Base-by-base conservation (phyloP, 2,329 filamentous ascomycete genomes). In the Venturia aucupariae region DNA sequence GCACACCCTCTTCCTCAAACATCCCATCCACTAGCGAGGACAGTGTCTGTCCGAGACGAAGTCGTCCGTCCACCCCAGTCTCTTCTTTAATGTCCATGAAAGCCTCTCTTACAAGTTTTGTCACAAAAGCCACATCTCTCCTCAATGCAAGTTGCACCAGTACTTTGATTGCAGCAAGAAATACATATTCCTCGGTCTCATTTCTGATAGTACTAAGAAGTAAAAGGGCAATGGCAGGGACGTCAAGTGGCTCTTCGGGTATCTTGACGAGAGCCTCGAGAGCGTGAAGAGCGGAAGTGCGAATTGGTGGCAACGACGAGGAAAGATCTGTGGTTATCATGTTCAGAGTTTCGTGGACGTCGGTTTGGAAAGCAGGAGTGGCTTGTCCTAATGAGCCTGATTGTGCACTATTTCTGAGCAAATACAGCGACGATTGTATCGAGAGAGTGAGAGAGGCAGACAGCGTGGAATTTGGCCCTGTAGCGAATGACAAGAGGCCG, bases 141-240 rank as follows among this genome's bases (percentile, higher is more conserved):
- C 80, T 82, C 0, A 87, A 86, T 0, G 86, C 82, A 13, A 92
- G 74, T 30, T 84, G 81, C 0, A 83, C 82, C 65, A 90, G 84
- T 1, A 87, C 80, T 67, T 84, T 85, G 66, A 91, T 84, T 19
- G 85, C 83, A n/a, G 84, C 81, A 2, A 88, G 77, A 69, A 89
- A 88, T 66, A 90, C 86, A 70, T 87, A 92, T 64, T 89, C 87
- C 64, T 91, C 89, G 6, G 81, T 77, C 60, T 89, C 86, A 66
- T 82, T 80, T 1, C 90, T 76, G 0, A 90, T 78, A 11, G 82
- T 84, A 0, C 85, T 84, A 63, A 90, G 77, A 0, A 92, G 77
- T 1, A 90, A 78, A 6, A 87, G 82, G 0, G 88, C 77, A 3
- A 85, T 78, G 1, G 85, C 82, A 0, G 84, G 84, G n/a, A 90